Conservation (phyloP, 2,329 filamentous ascomycete species). For the Ascosphaera apis region DNA sequence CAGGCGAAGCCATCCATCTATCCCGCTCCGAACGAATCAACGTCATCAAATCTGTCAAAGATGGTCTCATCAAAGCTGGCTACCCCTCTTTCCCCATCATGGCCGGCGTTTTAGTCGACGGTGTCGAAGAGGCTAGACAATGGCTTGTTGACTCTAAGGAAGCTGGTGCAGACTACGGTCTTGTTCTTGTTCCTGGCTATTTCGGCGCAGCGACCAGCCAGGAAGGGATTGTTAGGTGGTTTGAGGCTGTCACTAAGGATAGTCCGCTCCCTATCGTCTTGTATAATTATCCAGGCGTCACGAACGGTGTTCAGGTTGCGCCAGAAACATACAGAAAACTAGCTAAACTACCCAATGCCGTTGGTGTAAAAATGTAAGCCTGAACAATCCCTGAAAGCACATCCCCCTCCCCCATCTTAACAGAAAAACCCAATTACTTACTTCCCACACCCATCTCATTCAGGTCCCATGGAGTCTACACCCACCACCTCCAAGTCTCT, state of each 20-base stretch:
- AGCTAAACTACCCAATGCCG: slow-evolving; percentile 28
- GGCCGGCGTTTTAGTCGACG: slow-evolving; percentile 27
- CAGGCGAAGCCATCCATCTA: slow-evolving; percentile 32
- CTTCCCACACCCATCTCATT: not conserved
- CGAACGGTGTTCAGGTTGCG: slow-evolving; percentile 44
- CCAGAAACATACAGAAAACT: slow-evolving; percentile 35
- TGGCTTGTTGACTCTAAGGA: slow-evolving; percentile 34
- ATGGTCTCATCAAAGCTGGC: slow-evolving; percentile 16
- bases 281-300: slow-evolving; percentile 48
- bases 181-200: slow-evolving; percentile 40
- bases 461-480: not conserved
- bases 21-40: slow-evolving; percentile 35
- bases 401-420: not conserved
- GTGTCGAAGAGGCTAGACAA: slow-evolving; percentile 41
- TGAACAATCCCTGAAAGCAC: too few species aligned
- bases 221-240: slow-evolving; percentile 36
- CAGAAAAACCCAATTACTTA: not conserved
- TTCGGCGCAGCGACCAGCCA: slow-evolving; percentile 39
- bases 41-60: slow-evolving; percentile 33
- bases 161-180: slow-evolving; percentile 37
- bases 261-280: slow-evolving; percentile 35
- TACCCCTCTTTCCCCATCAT: slow-evolving; percentile 34
- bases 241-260: slow-evolving; percentile 29
- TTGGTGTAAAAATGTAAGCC: slow-evolving; percentile 30
- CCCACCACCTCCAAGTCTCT: not conserved